Evolutionary conservation across 768 basidiomycete genomes (phyloP), one percentile per base, ranked within the genome.

Genomic region (Panaeolus cyanescens): DNA sequence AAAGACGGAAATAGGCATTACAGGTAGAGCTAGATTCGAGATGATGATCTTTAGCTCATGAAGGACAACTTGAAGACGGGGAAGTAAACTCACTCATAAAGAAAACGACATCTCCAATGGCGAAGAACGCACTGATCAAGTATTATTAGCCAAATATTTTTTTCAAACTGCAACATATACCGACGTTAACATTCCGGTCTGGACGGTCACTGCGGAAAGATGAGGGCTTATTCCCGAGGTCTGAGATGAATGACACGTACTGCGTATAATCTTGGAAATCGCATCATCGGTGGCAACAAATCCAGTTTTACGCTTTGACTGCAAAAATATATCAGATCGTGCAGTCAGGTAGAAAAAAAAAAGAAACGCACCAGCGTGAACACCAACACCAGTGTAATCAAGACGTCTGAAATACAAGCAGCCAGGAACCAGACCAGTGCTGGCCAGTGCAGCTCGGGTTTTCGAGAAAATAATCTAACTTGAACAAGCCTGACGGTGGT

Each of bases 371-470:
- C 80, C 66, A 83, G 61, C 19, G 73, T 73, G 20, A 74, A 64
- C 5, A 79, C 73, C 32, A 82, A 70, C 1, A 76, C 75, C 34
- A 67, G 61, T 0, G 80, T 81, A 34, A 82, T 82, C 45, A 77
- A 61, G 0, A 80, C 62, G 64, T 83, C 80, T 1, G 77, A 76
- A 5, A 78, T 65, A 13, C 73, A 76, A 4, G 80, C 79, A 10
- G 80, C 64, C 5, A 81, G 64, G 59, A 83, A 76, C 82, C 80
- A 83, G 30, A 78, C 54, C 1, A 83, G 70, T 5, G 80, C 80
- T 1, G 79, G 74, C 69, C 71, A 74, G 57, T 81, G 80, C 5
- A 82, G 71, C 63, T 81, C 75, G 10, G 79, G 77, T 61, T 82
- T 82, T 28, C 73, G 71, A 1, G 71, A 61, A 61, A 79, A 82